phyloP scores from a whole-genome alignment of 2,329 filamentous ascomycete genomes.

The Harringtonia aguacate region DNA sequence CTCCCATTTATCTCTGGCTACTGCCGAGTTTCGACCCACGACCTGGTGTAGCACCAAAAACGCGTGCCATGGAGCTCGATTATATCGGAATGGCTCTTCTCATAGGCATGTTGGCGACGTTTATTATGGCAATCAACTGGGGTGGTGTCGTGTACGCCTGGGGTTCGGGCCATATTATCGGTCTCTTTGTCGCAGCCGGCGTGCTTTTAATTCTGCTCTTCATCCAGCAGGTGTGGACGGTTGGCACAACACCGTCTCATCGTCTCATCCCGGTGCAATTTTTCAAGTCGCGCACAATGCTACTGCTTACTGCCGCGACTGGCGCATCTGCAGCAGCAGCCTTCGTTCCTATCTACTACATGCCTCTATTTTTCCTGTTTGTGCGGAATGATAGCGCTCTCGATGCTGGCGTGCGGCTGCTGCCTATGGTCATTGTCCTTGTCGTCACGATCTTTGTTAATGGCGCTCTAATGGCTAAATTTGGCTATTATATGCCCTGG shows the following conservation, averaged over 20 bases:
- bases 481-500: conserved; percentile 25
- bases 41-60: background rate
- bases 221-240: conserved; percentile 30
- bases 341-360: conserved; percentile 35
- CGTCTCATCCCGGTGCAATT: conserved; percentile 32
- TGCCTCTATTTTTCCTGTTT: conserved; percentile 45
- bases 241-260: conserved; percentile 25
- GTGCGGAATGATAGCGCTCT: conserved; percentile 28
- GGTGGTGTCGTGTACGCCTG: conserved; percentile 39
- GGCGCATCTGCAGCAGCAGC: conserved; percentile 29
- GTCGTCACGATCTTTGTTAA: conserved; percentile 9
- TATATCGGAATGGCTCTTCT: conserved; percentile 20
- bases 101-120: conserved; percentile 21
- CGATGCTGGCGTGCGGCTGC: conserved; percentile 27
- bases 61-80: conserved; percentile 12
- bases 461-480: conserved; percentile 7
- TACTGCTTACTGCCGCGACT: conserved; percentile 42
- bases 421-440: conserved; percentile 31
- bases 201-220: conserved; percentile 31
- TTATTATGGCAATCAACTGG: conserved; percentile 38
- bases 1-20: conserved; percentile 32
- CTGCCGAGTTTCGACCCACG: conserved; percentile 20
- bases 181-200: conserved; percentile 30
- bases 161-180: conserved; percentile 29
- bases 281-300: conserved; percentile 23